Evolutionary conservation across 805 yeast species (phyloP).

Genomic region (Metschnikowia kunwiensis): DNA sequence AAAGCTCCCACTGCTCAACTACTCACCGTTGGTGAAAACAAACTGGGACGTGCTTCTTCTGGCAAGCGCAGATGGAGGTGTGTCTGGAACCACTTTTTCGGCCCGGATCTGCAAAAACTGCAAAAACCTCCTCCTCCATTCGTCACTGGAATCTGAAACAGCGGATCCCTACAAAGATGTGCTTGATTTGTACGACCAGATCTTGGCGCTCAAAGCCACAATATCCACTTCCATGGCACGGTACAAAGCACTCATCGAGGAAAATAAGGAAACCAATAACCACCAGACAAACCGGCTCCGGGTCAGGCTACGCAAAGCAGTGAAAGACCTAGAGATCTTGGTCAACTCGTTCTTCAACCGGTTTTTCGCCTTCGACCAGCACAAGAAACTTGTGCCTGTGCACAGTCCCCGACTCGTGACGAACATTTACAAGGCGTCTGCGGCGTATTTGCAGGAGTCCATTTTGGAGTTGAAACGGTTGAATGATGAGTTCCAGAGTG

Average conservation of each 20-base stretch:
- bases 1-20: constrained; percentile 38
- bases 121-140: constrained; percentile 56
- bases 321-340: constrained; percentile 33
- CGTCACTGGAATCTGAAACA: not conserved
- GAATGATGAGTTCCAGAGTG: constrained; percentile 44
- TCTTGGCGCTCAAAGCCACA: constrained; percentile 24
- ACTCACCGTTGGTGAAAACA: constrained; percentile 23
- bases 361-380: constrained; percentile 6
- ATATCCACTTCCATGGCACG: constrained; percentile 22
- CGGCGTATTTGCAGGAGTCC: constrained; percentile 62
- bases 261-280: constrained; percentile 14
- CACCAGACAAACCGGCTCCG: constrained; percentile 22
- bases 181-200: constrained; percentile 21
- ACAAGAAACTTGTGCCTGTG: constrained; percentile 1
- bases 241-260: constrained; percentile 18
- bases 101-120: constrained; percentile 71
- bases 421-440: constrained; percentile 56
- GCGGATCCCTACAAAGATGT: constrained; percentile 11
- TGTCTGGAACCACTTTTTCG: constrained; percentile 4
- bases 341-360: constrained; percentile 23
- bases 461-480: constrained; percentile 61
- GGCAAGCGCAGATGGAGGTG: not conserved
- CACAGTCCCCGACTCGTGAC: constrained; percentile 29
- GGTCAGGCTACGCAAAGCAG: constrained; percentile 20
- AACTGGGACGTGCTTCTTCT: constrained; percentile 17